These are phyloP conservation scores for Podila verticillata DNA, from an alignment of 192 early-diverging fungal genomes.

Conservation along the genomic window DNA sequence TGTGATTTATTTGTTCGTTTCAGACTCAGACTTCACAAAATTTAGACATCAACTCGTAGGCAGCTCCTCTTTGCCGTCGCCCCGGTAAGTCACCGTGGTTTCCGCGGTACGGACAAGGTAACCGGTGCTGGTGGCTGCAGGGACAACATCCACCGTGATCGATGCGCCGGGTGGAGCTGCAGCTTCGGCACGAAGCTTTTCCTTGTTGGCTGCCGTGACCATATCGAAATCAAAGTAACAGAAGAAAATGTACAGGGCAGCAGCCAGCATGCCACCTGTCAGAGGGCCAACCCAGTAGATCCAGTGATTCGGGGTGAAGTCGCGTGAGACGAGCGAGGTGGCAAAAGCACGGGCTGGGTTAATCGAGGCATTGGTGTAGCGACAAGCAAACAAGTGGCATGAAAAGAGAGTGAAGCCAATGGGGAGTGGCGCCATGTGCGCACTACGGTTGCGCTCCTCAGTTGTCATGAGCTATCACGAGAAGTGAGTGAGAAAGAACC, in stretches of 20 bases:
- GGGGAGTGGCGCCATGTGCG: slow-evolving; percentile 19
- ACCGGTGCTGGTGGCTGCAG: background rate
- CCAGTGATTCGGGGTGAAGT: slow-evolving; percentile 62
- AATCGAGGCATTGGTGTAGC: slow-evolving; percentile 59
- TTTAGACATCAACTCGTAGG: too few relatives aligned
- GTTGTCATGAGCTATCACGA: slow-evolving; percentile 19
- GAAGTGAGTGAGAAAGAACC: background rate
- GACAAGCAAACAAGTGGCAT: slow-evolving; percentile 21
- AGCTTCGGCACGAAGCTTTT: slow-evolving; percentile 7
- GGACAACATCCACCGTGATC: slow-evolving; percentile 7
- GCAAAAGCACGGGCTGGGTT: slow-evolving; percentile 76
- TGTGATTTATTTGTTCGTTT: too few relatives aligned
- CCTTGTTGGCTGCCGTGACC: slow-evolving; percentile 10
- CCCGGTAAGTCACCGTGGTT: background rate
- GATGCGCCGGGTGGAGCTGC: slow-evolving; percentile 4
- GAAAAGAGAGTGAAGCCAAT: slow-evolving; percentile 33
- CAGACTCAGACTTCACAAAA: too few relatives aligned
- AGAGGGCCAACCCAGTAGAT: slow-evolving; percentile 69
- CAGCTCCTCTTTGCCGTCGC: background rate
- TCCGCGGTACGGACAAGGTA: background rate
- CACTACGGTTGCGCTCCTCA: slow-evolving; percentile 11
- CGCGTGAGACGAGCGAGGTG: slow-evolving; percentile 60
- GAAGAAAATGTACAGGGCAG: slow-evolving; percentile 26
- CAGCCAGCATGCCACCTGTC: slow-evolving; percentile 55
- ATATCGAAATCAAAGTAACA: slow-evolving; percentile 29